These are phyloP conservation scores for Parafenestella ontariensis DNA, from an alignment of 2,329 filamentous ascomycete species.

Conservation along the genomic window DNA sequence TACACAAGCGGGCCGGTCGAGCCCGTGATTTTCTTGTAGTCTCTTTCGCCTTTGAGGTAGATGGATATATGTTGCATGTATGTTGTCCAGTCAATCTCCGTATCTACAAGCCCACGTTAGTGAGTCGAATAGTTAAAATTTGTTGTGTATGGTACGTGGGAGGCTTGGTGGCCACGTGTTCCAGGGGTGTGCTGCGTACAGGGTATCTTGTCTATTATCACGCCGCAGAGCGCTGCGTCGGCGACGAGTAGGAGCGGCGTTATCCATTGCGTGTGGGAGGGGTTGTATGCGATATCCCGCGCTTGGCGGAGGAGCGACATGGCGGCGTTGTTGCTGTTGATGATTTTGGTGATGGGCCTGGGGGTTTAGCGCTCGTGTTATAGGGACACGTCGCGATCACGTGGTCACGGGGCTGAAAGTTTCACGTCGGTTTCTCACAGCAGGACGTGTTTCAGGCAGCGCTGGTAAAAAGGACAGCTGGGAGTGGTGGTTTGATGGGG, in stretches of 20 bases:
- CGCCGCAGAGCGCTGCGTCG: conserved; percentile 74
- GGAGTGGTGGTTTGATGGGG: conserved; percentile 16
- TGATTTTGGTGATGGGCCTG: not conserved
- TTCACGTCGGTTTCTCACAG: conserved; percentile 33
- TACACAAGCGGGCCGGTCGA: conserved; percentile 94
- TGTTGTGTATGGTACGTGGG: too few species aligned
- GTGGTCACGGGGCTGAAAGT: conserved; percentile 25
- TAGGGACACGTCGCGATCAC: conserved; percentile 30
- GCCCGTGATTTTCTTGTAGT: conserved; percentile 86
- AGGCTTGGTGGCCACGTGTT: too few species aligned
- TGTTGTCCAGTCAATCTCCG: conserved; percentile 96
- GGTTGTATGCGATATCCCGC: conserved; percentile 57
- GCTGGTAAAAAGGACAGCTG: conserved; percentile 26
- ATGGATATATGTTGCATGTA: conserved; percentile 94
- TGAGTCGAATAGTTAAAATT: too few species aligned
- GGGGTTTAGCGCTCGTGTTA: conserved; percentile 25
- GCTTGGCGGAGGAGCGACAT: conserved; percentile 49
- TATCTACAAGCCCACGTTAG: conserved; percentile 66
- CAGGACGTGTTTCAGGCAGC: conserved; percentile 35
- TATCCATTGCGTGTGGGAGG: conserved; percentile 67
- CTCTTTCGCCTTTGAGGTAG: conserved; percentile 81
- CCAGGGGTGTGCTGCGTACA: conserved; percentile 64
- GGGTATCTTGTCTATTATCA: conserved; percentile 81
- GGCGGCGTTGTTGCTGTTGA: conserved; percentile 4
- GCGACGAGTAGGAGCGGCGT: conserved; percentile 70